Percentiles rank a stretch among this genome's conserved stretches.
These are phyloP conservation scores for Acmispon strigosus DNA, from an alignment of 306 rosid genomes.

Conservation along the genomic window DNA sequence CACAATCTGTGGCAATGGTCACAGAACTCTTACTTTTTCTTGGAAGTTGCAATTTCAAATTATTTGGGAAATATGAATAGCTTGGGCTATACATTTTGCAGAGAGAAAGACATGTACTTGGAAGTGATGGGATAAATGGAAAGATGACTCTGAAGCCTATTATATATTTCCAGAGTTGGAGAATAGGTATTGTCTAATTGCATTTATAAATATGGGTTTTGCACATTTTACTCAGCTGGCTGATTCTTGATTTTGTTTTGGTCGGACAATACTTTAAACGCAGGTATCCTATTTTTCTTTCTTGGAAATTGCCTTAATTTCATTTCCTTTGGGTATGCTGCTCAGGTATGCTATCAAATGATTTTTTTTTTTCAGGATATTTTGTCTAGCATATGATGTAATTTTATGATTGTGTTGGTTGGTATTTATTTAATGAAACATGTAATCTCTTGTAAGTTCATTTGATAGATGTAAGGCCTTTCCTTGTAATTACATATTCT, in stretches of 20 bases:
- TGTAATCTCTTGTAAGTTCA: not conserved
- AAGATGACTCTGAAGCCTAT: constrained; percentile 69
- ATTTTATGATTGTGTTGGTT: constrained; percentile 1
- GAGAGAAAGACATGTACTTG: constrained; percentile 78
- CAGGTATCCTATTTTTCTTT: constrained; percentile 81
- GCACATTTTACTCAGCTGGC: not conserved
- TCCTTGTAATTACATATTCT: constrained; percentile 4
- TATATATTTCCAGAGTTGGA: constrained; percentile 77
- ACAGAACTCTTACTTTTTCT: constrained; percentile 1
- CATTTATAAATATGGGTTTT: constrained; percentile 16
- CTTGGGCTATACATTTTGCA: constrained; percentile 26
- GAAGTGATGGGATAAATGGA: constrained; percentile 66
- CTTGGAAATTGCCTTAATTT: constrained; percentile 91
- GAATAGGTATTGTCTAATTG: constrained; percentile 61
- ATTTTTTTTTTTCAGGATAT: not conserved
- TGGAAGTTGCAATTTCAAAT: not conserved
- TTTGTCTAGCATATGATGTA: not conserved
- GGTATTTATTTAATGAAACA: not conserved
- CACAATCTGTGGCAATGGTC: not conserved
- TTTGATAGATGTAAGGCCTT: constrained; percentile 4
- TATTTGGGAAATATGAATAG: constrained; percentile 15
- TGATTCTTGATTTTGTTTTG: constrained; percentile 11
- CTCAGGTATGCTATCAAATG: constrained; percentile 57
- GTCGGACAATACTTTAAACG: constrained; percentile 15
- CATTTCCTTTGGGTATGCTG: constrained; percentile 94